A percentile compares a stretch with the other conserved stretches of the same genome.
These are phyloP conservation scores for Globisporangium acanthophoron DNA, from an alignment of 352 stramenopile species.

Conservation along the genomic window DNA sequence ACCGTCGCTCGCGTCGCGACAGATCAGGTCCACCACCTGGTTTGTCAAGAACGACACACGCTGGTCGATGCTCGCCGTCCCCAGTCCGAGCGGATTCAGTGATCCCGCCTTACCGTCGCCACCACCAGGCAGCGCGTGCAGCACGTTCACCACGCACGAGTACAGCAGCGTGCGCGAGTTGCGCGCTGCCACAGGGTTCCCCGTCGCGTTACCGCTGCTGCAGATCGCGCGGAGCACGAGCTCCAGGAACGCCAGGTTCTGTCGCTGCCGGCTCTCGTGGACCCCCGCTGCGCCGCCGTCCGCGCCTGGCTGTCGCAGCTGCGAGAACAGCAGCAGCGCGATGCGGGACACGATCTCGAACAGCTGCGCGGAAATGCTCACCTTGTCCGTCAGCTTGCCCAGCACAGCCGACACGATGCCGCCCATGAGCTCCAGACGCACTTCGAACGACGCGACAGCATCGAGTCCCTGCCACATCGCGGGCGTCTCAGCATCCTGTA, in stretches of 20 bases:
- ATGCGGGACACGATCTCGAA: slow-evolving; percentile 75
- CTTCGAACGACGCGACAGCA: slow-evolving; percentile 43
- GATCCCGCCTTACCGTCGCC: slow-evolving; percentile 6
- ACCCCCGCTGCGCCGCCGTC: slow-evolving; percentile 2
- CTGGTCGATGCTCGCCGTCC: slow-evolving; percentile 3
- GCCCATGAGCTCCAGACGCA: slow-evolving; percentile 55
- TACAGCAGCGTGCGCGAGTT: slow-evolving; percentile 78
- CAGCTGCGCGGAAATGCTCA: slow-evolving; percentile 52
- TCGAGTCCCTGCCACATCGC: slow-evolving; percentile 66
- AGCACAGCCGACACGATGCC: slow-evolving; percentile 57
- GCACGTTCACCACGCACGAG: slow-evolving; percentile 66
- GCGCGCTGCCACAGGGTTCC: slow-evolving; percentile 67
- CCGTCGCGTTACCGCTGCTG: slow-evolving; percentile 49
- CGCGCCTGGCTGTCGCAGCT: slow-evolving; percentile 24
- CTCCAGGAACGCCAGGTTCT: slow-evolving; percentile 51
- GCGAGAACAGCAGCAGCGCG: slow-evolving; percentile 53
- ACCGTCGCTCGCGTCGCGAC: slow-evolving; percentile 69
- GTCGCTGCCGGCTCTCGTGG: slow-evolving; percentile 20
- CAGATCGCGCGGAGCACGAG: slow-evolving; percentile 57
- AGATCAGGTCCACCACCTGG: slow-evolving; percentile 66
- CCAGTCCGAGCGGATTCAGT: slow-evolving; percentile 8
- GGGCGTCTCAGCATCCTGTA: slow-evolving; percentile 25
- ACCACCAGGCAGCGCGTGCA: slow-evolving; percentile 31
- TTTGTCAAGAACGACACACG: slow-evolving; percentile 30
- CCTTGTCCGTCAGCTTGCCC: slow-evolving; percentile 51